Evolutionary conservation across 176 grass and related monocot species (phyloP).

Genomic region (Avena atlantica): DNA sequence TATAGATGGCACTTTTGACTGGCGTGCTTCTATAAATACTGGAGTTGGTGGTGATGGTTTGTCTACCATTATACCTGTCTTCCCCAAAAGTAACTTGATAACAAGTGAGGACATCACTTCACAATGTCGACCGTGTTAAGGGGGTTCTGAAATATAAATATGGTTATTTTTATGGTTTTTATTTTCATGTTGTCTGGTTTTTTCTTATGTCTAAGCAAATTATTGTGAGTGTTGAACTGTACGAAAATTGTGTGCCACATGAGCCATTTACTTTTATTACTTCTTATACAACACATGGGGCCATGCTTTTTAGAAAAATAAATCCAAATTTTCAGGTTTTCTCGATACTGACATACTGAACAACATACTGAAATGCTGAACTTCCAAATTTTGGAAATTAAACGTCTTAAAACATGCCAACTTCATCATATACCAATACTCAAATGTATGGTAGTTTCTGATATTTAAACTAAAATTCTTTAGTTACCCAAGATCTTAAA

Average conservation of each 20-base stretch:
- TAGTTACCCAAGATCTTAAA: conserved; percentile 19
- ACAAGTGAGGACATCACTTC: neutral
- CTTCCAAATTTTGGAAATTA: neutral
- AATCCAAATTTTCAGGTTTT: neutral
- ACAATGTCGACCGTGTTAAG: neutral
- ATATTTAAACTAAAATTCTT: conserved; percentile 15
- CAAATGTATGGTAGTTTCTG: neutral
- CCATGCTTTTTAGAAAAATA: conserved; percentile 3
- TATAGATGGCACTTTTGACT: neutral
- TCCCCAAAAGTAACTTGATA: neutral
- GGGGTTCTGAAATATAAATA: neutral
- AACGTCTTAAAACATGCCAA: neutral
- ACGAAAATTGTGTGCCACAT: neutral
- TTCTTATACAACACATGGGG: neutral
- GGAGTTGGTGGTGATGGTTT: conserved; percentile 6
- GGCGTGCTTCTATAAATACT: neutral
- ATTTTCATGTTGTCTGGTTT: neutral
- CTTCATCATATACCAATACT: conserved; percentile 10
- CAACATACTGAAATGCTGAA: neutral
- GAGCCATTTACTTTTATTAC: neutral
- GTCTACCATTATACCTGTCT: neutral
- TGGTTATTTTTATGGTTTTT: neutral
- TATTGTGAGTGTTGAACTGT: neutral
- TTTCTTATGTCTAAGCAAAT: conserved; percentile 10
- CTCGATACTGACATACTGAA: neutral